Conservation (phyloP, 202 grass and related monocot genomes). For the Schoenoplectus tabernaemontani region DNA sequence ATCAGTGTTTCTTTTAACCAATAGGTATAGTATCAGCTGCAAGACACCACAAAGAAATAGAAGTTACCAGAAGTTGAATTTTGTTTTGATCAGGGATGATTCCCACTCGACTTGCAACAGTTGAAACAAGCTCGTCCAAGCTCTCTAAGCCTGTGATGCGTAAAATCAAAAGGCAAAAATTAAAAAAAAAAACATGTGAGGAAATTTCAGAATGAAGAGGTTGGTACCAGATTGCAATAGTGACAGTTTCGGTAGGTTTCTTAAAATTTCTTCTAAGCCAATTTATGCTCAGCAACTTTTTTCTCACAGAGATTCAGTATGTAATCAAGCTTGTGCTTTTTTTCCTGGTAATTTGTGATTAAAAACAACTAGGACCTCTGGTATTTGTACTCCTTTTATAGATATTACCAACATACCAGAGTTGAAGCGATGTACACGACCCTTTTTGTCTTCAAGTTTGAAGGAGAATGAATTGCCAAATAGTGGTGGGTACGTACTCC, state of each 20-base stretch:
- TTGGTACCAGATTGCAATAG: not conserved
- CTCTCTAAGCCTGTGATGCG: constrained; percentile 41
- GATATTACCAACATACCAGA: constrained; percentile 34
- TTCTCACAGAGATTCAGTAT: not conserved
- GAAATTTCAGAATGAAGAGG: not conserved
- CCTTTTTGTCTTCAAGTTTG: constrained; percentile 75
- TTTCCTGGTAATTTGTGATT: not conserved
- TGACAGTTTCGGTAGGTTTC: not conserved
- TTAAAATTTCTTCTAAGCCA: not conserved
- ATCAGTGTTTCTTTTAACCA: no score
- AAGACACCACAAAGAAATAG: constrained; percentile 17
- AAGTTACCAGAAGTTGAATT: constrained; percentile 81
- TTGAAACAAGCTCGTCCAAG: constrained; percentile 56
- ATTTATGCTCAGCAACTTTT: not conserved
- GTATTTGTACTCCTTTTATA: not conserved
- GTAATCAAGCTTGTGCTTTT: not conserved
- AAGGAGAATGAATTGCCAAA: constrained; percentile 80
- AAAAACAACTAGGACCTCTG: not conserved
- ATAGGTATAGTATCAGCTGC: no score
- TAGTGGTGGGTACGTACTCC: constrained; percentile 48
- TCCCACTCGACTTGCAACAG: constrained; percentile 55
- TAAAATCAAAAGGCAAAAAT: not conserved
- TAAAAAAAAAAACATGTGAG: no score
- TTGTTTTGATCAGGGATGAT: constrained; percentile 36
- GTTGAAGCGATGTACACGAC: constrained; percentile 77